Base-by-base conservation (phyloP, 352 stramenopile species). In the Phytophthora sojae region DNA sequence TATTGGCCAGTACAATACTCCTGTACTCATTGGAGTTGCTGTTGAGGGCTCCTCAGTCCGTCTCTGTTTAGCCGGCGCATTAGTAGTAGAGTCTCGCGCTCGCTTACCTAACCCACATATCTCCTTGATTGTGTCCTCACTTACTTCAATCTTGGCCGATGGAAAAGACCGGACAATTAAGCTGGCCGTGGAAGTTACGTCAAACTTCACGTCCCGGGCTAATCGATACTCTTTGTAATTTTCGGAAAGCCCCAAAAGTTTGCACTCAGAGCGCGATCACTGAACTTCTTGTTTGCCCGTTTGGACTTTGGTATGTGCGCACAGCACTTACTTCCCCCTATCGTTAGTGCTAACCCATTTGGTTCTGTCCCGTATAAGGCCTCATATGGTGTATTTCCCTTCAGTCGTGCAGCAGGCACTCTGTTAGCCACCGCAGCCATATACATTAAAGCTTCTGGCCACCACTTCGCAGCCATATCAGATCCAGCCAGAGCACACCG, bases 301-400 rank as follows among this genome's bases (percentile, higher is more conserved):
- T 44, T 44, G 4, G 37, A 44, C 37, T n/a, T 44, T 44, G 37
- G 12, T 44, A n/a, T 44, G 15, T n/a, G 12, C 14, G 37, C 37
- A 11, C n/a, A 44, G 37, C 37, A 44, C 12, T n/a, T 44, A 44
- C 37, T 44, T n/a, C 37, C 37, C 37, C 37, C n/a, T n/a, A 44
- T 44, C 15, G 0, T 44, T 7, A 44, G 37, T n/a, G 37, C 12
- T 12, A n/a, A 44, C 14, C 14, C 37, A 44, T 17, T 44, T 6
- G 52, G 3, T 25, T 58, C 45, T 14, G 29, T 73, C 25, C n/a
- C 65, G 63, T 25, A 72, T 2, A 52, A 54, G 9, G 32, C 47
- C 35, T 66, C 59, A 47, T 57, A 58, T 3, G 51, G n/a, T n/a
- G 1, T 26, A 14, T 52, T 35, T 37, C 59, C 37, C 45, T 73